Evolutionary conservation across 495 filamentous ascomycete genomes (phyloP), one percentile per base, ranked within the genome.

Genomic region (Hypoxylon fragiforme): DNA sequence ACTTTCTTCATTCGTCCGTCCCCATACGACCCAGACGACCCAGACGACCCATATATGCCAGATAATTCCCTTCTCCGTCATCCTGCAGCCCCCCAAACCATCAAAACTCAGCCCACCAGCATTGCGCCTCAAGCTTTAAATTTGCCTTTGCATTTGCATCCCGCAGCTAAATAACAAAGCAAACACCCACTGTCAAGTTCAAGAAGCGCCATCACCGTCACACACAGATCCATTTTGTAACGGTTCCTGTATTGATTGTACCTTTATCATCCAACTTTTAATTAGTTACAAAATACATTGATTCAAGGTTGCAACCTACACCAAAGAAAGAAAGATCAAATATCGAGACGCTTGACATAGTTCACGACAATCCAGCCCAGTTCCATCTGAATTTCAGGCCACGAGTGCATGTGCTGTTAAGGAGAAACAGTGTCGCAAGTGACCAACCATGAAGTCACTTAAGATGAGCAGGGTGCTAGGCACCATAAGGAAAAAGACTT

Each of bases 401-500:
- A 40, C 36, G 31, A 38, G 3, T 20, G 16, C 42, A 61, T 61
- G 47, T 39, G 46, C 38, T 9, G 34, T 22, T 57, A 34, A 46
- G 44, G 46, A 44, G 2, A 39, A 40, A 13, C 16, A 49, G 40
- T 4, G 9, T 31, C 14, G 12, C 1, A 37, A 20, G 43, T 15
- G 22, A 15, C 44, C 19, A 81, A 15, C 44, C 19, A 81, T 79
- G 79, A 78, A 76, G 70, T 66, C 70, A 43, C 74, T 82, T 55
- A 76, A 71, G 54, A 73, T 81, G 71, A 79, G 75, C 64, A 78
- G 73, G 70, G 73, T 81, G 74, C 69, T 82, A 38, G 76, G 76
- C 62, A 77, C 68, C 64, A 71, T 82, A 53, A 80, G 73, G 60
- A 72, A 69, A 52, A 68, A 67, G 40, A 70, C 69, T 15, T 67